Percentiles rank a stretch among this genome's conserved stretches.
Evolutionary conservation across 1,284 basidiomycete species (phyloP).

Genomic region (Apiotrichum mycotoxinovorans): DNA sequence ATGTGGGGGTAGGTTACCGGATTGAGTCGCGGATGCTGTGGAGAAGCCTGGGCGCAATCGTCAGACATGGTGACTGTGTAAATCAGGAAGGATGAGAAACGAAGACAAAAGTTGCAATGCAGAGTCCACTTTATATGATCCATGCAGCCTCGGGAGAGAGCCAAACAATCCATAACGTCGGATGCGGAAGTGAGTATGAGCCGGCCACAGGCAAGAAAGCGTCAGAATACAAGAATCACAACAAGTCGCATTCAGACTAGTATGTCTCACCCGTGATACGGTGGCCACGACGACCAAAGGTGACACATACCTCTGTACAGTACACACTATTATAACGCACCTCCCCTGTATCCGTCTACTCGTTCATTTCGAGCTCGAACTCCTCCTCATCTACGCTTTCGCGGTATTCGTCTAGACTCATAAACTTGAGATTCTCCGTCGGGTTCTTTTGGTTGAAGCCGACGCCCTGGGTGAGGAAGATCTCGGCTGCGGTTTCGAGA

Average conservation of each 20-base stretch:
- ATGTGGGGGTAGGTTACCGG: conserved; percentile 9
- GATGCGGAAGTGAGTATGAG: too few relatives aligned
- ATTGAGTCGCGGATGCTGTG: neutral
- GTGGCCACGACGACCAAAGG: too few relatives aligned
- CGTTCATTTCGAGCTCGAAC: neutral
- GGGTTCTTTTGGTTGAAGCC: neutral
- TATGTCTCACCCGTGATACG: too few relatives aligned
- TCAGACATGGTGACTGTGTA: too few relatives aligned
- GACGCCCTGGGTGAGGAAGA: neutral
- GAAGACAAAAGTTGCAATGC: too few relatives aligned
- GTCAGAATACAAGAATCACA: neutral
- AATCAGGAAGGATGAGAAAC: too few relatives aligned
- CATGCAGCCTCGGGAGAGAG: too few relatives aligned
- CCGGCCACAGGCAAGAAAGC: too few relatives aligned
- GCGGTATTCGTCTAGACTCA: neutral
- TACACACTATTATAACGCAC: neutral
- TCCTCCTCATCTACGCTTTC: neutral
- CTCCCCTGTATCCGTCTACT: neutral
- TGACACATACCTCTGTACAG: neutral
- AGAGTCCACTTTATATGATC: too few relatives aligned
- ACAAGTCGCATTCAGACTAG: neutral
- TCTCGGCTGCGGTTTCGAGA: neutral
- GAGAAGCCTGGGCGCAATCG: neutral
- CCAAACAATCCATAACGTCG: too few relatives aligned
- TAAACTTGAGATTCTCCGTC: neutral